These are phyloP conservation scores for Sphaerostilbella broomeana DNA, from an alignment of 2,329 filamentous ascomycete genomes.

Conservation along the genomic window DNA sequence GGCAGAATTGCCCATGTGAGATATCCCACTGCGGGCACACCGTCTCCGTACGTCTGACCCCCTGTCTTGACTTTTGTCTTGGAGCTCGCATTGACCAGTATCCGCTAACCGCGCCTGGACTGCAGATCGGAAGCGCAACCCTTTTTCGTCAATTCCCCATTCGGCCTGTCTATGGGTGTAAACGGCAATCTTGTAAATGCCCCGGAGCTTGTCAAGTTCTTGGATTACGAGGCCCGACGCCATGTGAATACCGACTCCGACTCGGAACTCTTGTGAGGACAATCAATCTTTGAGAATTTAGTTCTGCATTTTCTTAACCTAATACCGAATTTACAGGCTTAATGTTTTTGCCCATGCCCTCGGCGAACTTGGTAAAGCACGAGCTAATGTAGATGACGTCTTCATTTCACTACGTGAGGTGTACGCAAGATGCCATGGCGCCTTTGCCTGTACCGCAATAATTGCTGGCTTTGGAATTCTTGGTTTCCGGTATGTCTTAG, in stretches of 20 bases:
- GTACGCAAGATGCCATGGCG: conserved; percentile 7
- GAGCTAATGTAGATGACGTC: conserved; percentile 71
- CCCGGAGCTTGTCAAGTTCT: conserved; percentile 58
- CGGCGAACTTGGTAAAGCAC: conserved; percentile 71
- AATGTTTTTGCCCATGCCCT: conserved; percentile 84
- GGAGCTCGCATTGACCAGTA: not conserved
- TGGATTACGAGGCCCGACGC: conserved; percentile 72
- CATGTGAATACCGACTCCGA: conserved; percentile 90
- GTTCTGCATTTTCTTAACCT: not conserved
- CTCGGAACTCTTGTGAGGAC: conserved; percentile 48
- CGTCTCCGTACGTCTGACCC: conserved; percentile 34
- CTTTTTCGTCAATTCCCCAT: conserved; percentile 80
- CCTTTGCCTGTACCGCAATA: conserved; percentile 11
- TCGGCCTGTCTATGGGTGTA: conserved; percentile 73
- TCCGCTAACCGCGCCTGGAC: conserved; percentile 27
- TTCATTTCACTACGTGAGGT: conserved; percentile 59
- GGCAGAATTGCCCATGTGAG: conserved; percentile 79
- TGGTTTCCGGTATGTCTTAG: conserved; percentile 49
- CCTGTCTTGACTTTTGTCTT: not conserved
- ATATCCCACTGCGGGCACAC: conserved; percentile 85
- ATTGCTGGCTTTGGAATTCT: conserved; percentile 11
- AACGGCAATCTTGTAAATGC: conserved; percentile 86
- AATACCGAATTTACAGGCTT: conserved; percentile 35
- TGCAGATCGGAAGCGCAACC: conserved; percentile 78
- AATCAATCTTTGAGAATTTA: conserved; percentile 7